Base-by-base conservation (phyloP, 1,284 basidiomycete genomes). In the Takashimella tepidaria region DNA sequence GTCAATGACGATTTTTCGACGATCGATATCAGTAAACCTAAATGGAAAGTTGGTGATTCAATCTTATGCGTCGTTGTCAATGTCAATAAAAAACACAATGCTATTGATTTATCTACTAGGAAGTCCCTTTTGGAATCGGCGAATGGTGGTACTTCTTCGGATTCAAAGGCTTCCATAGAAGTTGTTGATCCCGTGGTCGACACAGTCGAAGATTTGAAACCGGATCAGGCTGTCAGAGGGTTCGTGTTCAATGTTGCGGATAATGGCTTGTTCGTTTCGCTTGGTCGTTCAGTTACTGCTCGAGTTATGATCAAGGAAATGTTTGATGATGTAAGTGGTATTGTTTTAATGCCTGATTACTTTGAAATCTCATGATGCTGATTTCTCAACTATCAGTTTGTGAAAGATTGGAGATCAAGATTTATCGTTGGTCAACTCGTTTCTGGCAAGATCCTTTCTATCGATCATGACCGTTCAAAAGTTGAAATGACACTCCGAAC, bases 261-360 rank as follows among this genome's bases (percentile, higher is more conserved):
- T 16, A 86, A 91, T 48, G 95, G 95, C 13, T 72, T 98, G n/a
- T 98, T 96, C 67, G 89, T 98, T 3, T 83, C 84, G 41, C 75
- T 98, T 21, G 91, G 90, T 16, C 82, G 87, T 47, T 82, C 82
- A 47, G 78, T 96, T 27, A 89, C 92, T 66, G 93, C 88, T 50
- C 84, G 95, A 21, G 86, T 98, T 22, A 92, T 95, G 76, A 98
- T 98, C 71, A 87, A 84, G 70, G 91, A 97, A 75, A 81, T 96
- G 26, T 90, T 95, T 71, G 87, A 93, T 72, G 85, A 90, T 68
- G 90, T 92, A 58, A 54, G 83, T 61, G 22, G 10, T 16, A 37
- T 37, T 8, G 8, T 37, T 16, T 37, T 37, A 37, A 37, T 16
- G 10, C 10, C 31, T 37, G 8, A 16, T 37, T 24, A 42, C 45